Conservation (phyloP, 169 alveolate genomes). For the Eimeria zaria region DNA sequence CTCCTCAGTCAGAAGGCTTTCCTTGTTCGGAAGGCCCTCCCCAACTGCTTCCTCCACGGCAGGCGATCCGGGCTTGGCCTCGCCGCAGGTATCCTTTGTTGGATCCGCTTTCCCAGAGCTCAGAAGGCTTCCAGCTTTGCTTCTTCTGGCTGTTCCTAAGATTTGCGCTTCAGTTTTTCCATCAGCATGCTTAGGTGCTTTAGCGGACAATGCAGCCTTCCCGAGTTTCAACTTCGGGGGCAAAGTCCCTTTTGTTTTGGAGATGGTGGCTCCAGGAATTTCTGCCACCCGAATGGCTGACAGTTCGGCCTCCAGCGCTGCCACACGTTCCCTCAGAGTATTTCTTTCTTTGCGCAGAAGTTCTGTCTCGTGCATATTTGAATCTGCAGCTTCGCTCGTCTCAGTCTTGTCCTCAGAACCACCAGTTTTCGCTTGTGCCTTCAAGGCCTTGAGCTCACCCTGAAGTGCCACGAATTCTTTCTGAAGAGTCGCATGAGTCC, state of each 20-base stretch:
- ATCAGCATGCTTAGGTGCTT: neutral
- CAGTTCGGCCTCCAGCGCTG: conserved; percentile 46
- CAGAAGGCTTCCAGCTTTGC: neutral
- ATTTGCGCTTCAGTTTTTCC: neutral
- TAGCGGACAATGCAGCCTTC: neutral
- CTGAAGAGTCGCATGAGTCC: conserved; percentile 28
- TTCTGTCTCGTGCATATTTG: neutral
- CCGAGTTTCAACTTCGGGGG: conserved; percentile 31
- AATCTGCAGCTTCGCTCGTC: neutral
- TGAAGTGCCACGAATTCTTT: conserved; percentile 52
- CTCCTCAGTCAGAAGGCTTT: conserved; percentile 58
- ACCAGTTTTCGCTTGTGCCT: neutral
- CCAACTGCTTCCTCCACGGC: neutral
- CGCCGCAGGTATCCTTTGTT: neutral
- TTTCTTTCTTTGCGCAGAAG: conserved; percentile 43
- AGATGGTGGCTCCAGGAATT: neutral
- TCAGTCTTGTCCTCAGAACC: neutral
- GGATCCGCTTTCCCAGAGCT: neutral
- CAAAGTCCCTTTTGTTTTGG: neutral
- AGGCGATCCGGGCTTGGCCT: neutral
- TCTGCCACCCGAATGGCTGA: neutral
- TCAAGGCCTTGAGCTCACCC: conserved; percentile 39
- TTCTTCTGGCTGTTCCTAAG: neutral
- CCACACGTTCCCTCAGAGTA: conserved; percentile 43
- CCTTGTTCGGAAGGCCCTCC: conserved; percentile 30